Evolutionary conservation across 768 basidiomycete species (phyloP).

Genomic region (Boletus reticulatus): DNA sequence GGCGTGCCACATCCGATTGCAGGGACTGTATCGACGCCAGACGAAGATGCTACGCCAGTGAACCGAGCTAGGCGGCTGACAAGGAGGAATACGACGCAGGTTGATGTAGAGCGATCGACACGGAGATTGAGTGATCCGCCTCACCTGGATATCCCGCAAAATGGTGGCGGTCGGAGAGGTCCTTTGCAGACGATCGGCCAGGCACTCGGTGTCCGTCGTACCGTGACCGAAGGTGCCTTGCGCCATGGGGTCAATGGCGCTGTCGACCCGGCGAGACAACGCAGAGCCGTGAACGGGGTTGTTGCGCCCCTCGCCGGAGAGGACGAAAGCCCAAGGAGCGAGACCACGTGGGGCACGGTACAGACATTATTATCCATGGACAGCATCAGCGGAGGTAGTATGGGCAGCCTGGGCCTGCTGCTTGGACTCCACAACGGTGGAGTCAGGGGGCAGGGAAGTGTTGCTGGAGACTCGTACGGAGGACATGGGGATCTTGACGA

Average conservation of each 20-base stretch:
- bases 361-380: conserved; percentile 21
- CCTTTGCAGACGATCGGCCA: conserved; percentile 15
- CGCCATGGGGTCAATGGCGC: conserved; percentile 6
- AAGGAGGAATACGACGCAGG: conserved; percentile 26
- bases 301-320: conserved; percentile 14
- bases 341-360: conserved; percentile 37
- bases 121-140: conserved; percentile 17
- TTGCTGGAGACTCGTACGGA: conserved; percentile 15
- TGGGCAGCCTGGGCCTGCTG: conserved; percentile 29
- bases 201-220: conserved; percentile 18
- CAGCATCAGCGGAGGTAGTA: conserved; percentile 20
- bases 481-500: conserved; percentile 16
- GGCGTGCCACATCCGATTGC: conserved; percentile 22
- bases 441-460: conserved; percentile 23
- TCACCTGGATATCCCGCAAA: conserved; percentile 8
- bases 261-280: conserved; percentile 4
- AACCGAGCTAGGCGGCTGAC: conserved; percentile 17
- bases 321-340: conserved; percentile 31
- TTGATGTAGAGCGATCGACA: conserved; percentile 17
- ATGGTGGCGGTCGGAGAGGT: conserved; percentile 18
- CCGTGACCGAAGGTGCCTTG: conserved; percentile 15
- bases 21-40: conserved; percentile 26
- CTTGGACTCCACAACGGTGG: conserved; percentile 32
- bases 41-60: conserved; percentile 29
- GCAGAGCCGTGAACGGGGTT: conserved; percentile 9